These are phyloP conservation scores for Bisporella sp. DNA, from an alignment of 2,329 filamentous ascomycete species.

Conservation along the genomic window DNA sequence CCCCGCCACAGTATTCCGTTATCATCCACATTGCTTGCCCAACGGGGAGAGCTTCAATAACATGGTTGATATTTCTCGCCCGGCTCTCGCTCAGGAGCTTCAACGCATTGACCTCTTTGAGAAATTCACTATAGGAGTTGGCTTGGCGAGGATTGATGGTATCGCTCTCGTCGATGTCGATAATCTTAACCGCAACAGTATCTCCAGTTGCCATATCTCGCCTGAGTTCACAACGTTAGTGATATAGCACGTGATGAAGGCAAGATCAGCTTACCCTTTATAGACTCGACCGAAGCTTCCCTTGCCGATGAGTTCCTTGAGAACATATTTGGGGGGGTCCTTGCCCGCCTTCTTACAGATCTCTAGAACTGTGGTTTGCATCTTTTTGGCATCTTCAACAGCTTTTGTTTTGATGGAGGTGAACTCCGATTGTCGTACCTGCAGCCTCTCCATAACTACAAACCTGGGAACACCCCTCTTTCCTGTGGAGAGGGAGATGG, in stretches of 20 bases:
- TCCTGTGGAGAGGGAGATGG: too few species aligned
- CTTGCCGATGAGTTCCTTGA: conserved; percentile 68
- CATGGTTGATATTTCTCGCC: conserved; percentile 73
- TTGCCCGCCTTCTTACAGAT: conserved; percentile 52
- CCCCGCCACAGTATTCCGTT: conserved; percentile 79
- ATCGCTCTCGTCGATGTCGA: conserved; percentile 75
- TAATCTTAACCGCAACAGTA: conserved; percentile 72
- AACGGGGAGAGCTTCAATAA: conserved; percentile 71
- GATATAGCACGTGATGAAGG: conserved; percentile 5
- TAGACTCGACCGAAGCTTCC: conserved; percentile 70
- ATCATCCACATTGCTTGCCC: conserved; percentile 82
- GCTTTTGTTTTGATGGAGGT: conserved; percentile 18
- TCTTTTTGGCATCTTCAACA: conserved; percentile 62
- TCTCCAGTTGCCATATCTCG: conserved; percentile 30
- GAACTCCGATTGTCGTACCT: conserved; percentile 10
- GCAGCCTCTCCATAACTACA: not conserved
- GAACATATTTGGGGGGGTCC: conserved; percentile 57
- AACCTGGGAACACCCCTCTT: too few species aligned
- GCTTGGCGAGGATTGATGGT: conserved; percentile 56
- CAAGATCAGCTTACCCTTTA: conserved; percentile 39
- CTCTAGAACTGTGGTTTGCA: conserved; percentile 58
- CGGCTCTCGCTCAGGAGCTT: conserved; percentile 67
- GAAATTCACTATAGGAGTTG: conserved; percentile 61
- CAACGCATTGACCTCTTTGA: conserved; percentile 63
- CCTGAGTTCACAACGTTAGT: conserved; percentile 15